Conservation (phyloP, 2,329 filamentous ascomycete species). For the Calonectria henricotiae region DNA sequence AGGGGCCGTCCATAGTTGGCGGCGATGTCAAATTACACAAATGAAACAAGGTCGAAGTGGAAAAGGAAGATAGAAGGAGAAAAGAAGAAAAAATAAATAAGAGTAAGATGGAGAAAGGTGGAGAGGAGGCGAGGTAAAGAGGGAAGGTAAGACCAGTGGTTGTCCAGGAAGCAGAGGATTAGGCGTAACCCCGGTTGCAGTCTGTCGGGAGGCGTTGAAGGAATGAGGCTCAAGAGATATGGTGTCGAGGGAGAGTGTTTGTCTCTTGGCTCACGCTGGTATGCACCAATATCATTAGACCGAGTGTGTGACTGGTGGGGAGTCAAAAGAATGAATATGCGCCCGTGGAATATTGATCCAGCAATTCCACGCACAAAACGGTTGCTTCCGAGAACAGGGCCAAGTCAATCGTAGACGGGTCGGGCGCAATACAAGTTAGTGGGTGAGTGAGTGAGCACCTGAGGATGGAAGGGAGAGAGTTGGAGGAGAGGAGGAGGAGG, state of each 20-base stretch:
- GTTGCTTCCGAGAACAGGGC: background rate
- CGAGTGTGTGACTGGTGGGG: background rate
- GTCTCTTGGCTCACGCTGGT: slow-evolving; percentile 17
- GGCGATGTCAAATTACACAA: slow-evolving; percentile 37
- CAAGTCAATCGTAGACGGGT: background rate
- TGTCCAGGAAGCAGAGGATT: background rate
- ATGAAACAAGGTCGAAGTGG: background rate
- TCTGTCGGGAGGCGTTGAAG: background rate
- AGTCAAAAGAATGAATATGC: slow-evolving; percentile 6
- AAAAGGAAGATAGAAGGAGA: slow-evolving; percentile 4
- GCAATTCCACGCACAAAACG: background rate
- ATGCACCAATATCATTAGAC: slow-evolving; percentile 9
- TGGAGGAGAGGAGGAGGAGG: background rate
- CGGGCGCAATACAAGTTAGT: background rate
- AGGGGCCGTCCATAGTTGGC: slow-evolving; percentile 60
- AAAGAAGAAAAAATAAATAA: slow-evolving; percentile 2
- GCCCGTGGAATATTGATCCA: background rate
- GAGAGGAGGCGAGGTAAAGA: slow-evolving; percentile 36
- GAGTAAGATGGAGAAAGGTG: slow-evolving; percentile 26
- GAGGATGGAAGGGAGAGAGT: background rate
- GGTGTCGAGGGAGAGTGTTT: background rate
- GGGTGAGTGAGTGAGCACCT: background rate
- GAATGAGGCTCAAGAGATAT: slow-evolving; percentile 8
- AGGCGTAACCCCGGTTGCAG: slow-evolving; percentile 1
- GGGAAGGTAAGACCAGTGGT: slow-evolving; percentile 27